phyloP scores from a whole-genome alignment of 352 stramenopile species.

The Phytophthora pisi region DNA sequence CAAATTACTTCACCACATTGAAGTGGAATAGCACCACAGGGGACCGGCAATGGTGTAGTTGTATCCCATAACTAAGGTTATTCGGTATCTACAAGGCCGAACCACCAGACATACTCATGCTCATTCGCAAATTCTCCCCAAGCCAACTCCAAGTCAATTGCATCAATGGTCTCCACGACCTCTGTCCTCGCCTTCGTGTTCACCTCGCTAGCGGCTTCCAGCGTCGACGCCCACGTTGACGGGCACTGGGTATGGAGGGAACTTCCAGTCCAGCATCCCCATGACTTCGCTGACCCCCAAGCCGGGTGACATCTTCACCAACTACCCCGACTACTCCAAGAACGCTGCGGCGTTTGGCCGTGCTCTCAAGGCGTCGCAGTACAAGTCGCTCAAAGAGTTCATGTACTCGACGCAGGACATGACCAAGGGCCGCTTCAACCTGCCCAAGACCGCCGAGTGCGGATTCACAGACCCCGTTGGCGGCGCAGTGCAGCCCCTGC shows the following conservation, averaged over 20 bases:
- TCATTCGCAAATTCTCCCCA: constrained; percentile 17
- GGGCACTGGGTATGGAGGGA: constrained; percentile 17
- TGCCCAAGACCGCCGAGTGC: constrained; percentile 35
- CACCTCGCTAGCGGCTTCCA: not conserved
- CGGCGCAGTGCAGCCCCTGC: constrained; percentile 28
- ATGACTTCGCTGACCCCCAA: constrained; percentile 19
- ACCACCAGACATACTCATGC: not conserved
- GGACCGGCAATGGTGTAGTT: too few species aligned
- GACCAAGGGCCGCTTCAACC: constrained; percentile 19
- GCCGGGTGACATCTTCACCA: constrained; percentile 17
- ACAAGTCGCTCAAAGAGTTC: constrained; percentile 25
- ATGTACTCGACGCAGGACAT: constrained; percentile 24
- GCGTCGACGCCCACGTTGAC: constrained; percentile 22
- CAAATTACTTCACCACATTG: too few species aligned
- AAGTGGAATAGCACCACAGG: too few species aligned
- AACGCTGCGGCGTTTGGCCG: constrained; percentile 21
- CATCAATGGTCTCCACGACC: constrained; percentile 10
- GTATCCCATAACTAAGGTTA: too few species aligned
- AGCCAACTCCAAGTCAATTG: too few species aligned
- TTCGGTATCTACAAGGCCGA: too few species aligned
- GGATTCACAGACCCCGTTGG: constrained; percentile 35
- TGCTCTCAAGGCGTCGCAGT: constrained; percentile 21
- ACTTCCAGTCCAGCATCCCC: constrained; percentile 17
- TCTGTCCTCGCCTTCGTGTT: constrained; percentile 1
- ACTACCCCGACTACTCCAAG: constrained; percentile 13